phyloP scores from a whole-genome alignment of 192 early-diverging fungal genomes.

The Geranomyces michiganensis region DNA sequence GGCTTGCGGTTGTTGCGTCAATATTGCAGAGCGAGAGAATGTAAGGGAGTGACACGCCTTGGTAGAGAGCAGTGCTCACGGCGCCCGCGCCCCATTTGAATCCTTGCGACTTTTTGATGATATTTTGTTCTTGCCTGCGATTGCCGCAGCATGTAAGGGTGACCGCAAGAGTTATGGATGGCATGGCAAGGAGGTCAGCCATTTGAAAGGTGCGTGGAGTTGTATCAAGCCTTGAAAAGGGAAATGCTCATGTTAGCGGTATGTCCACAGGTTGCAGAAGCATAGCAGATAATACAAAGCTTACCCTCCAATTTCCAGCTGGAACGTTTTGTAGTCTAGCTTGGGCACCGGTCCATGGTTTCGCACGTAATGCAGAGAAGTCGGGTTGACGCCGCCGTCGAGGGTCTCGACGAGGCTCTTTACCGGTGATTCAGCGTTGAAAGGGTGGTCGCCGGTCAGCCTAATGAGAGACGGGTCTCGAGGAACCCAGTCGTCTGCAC shows the following conservation, averaged over 20 bases:
- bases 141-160: constrained; percentile 71
- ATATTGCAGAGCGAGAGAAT: constrained; percentile 46
- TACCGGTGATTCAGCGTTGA: constrained; percentile 59
- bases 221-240: constrained; percentile 1
- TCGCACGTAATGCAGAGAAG: constrained; percentile 65
- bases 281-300: too few species aligned
- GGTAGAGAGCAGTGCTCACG: constrained; percentile 62
- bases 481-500: constrained; percentile 50
- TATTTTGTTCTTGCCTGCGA: constrained; percentile 71
- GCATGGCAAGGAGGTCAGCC: constrained; percentile 51
- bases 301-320: constrained; percentile 49
- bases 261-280: too few species aligned
- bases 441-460: constrained; percentile 62
- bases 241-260: too few species aligned
- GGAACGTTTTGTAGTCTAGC: constrained; percentile 45
- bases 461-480: constrained; percentile 54
- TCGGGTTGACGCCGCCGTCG: constrained; percentile 60
- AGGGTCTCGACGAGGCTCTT: constrained; percentile 39
- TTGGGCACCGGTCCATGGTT: constrained; percentile 73
- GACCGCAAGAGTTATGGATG: constrained; percentile 53
- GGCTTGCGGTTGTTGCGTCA: constrained; percentile 12
- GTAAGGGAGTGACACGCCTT: constrained; percentile 59
- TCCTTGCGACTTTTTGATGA: constrained; percentile 62
- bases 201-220: constrained; percentile 45
- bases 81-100: constrained; percentile 66